Evolutionary conservation across 2,329 filamentous ascomycete genomes (phyloP).

Genomic region (Cadophora sp.): DNA sequence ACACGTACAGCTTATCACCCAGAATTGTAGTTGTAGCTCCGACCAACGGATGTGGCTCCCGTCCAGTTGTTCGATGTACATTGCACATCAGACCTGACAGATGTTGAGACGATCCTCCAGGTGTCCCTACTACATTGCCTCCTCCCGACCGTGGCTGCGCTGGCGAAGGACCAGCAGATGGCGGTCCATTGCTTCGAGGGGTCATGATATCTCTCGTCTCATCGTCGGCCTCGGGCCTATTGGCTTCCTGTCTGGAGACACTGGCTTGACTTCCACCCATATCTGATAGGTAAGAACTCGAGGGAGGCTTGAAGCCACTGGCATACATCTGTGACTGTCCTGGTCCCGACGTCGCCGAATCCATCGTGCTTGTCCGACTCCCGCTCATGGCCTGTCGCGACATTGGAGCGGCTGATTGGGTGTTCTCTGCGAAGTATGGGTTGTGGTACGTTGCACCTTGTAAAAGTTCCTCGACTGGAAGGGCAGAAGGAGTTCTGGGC

Average conservation of each 20-base stretch:
- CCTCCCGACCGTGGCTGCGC: constrained; percentile 52
- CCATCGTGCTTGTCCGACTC: constrained; percentile 44
- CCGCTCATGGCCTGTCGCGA: constrained; percentile 37
- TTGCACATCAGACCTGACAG: constrained; percentile 73
- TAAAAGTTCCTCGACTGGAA: constrained; percentile 30
- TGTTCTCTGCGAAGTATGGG: constrained; percentile 34
- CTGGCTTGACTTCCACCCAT: constrained; percentile 53
- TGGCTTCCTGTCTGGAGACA: constrained; percentile 53
- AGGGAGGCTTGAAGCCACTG: constrained; percentile 33
- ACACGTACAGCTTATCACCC: constrained; percentile 95
- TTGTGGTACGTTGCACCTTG: constrained; percentile 27
- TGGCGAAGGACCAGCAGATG: constrained; percentile 64
- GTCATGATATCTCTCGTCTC: constrained; percentile 54
- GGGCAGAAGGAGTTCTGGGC: constrained; percentile 40
- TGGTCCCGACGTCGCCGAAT: constrained; percentile 39
- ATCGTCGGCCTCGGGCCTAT: constrained; percentile 53
- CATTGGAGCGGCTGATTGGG: constrained; percentile 36
- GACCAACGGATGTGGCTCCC: constrained; percentile 88
- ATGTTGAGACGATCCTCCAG: constrained; percentile 59
- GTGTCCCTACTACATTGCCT: constrained; percentile 50
- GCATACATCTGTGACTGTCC: constrained; percentile 33
- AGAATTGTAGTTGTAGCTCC: constrained; percentile 95
- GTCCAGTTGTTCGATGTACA: constrained; percentile 85
- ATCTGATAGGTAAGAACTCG: constrained; percentile 34
- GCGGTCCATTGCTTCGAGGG: constrained; percentile 59